These are phyloP conservation scores for Tillandsia fasciculata DNA, from an alignment of 176 grass and related monocot genomes.

Conservation along the genomic window DNA sequence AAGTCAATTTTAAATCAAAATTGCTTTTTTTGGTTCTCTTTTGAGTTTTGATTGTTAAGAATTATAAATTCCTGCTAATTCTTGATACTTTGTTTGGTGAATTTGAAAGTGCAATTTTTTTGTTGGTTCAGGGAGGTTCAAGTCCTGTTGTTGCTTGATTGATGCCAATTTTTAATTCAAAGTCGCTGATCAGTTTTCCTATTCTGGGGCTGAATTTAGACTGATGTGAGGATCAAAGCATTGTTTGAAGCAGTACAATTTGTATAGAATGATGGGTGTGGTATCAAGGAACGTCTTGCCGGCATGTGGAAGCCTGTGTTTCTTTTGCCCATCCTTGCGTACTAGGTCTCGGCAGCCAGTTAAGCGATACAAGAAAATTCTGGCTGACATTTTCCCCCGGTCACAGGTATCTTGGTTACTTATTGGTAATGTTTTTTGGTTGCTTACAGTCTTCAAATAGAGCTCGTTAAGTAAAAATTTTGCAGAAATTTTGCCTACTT, in stretches of 20 bases:
- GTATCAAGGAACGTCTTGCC: constrained; percentile 50
- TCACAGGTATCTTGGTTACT: constrained; percentile 35
- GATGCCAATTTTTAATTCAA: background rate
- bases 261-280: constrained; percentile 33
- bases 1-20: too few species aligned
- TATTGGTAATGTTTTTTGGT: background rate
- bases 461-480: too few species aligned
- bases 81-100: too few species aligned
- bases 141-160: background rate
- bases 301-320: constrained; percentile 63
- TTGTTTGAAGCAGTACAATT: background rate
- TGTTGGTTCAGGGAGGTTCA: background rate
- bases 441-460: background rate
- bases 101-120: too few species aligned
- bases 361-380: constrained; percentile 82
- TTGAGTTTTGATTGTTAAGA: too few species aligned
- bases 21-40: too few species aligned
- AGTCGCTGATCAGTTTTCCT: background rate
- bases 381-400: constrained; percentile 71
- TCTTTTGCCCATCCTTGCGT: constrained; percentile 65
- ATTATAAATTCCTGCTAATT: too few species aligned
- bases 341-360: constrained; percentile 76
- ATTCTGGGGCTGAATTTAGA: constrained; percentile 7
- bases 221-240: background rate
- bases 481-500: too few species aligned